These are phyloP conservation scores for Nakazawaea anatomiae DNA, from an alignment of 805 yeast genomes.

Conservation along the genomic window DNA sequence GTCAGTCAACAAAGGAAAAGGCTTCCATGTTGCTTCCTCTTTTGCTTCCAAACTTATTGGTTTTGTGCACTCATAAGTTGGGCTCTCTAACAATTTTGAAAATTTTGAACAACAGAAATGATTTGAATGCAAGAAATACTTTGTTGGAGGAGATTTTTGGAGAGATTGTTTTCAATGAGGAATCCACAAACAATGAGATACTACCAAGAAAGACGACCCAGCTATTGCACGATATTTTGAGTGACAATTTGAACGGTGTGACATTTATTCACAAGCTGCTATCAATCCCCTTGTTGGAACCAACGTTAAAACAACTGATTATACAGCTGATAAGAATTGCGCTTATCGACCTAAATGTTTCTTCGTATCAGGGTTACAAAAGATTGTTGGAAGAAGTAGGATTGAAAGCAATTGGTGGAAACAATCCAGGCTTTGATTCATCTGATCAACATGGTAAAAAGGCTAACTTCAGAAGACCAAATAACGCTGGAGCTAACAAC, in stretches of 20 bases:
- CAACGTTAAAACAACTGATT: constrained; percentile 50
- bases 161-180: neutral
- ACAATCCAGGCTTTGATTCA: neutral
- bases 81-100: constrained; percentile 81
- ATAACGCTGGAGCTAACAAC: neutral
- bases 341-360: constrained; percentile 51
- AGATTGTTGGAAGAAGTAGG: constrained; percentile 93
- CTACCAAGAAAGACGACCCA: constrained; percentile 30
- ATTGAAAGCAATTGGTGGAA: constrained; percentile 25
- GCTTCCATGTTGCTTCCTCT: constrained; percentile 59
- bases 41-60: constrained; percentile 55
- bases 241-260: constrained; percentile 65
- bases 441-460: constrained; percentile 1
- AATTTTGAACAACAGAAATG: constrained; percentile 64
- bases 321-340: constrained; percentile 57
- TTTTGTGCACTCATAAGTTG: constrained; percentile 71
- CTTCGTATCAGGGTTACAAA: constrained; percentile 65
- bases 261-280: constrained; percentile 76
- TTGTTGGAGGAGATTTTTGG: constrained; percentile 68
- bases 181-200: neutral
- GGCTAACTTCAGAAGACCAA: neutral
- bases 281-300: constrained; percentile 63
- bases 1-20: constrained; percentile 51
- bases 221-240: constrained; percentile 51
- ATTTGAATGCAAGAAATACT: constrained; percentile 50